phyloP scores from a whole-genome alignment of 345 rosid species.

The Eucalyptus dawsonii region DNA sequence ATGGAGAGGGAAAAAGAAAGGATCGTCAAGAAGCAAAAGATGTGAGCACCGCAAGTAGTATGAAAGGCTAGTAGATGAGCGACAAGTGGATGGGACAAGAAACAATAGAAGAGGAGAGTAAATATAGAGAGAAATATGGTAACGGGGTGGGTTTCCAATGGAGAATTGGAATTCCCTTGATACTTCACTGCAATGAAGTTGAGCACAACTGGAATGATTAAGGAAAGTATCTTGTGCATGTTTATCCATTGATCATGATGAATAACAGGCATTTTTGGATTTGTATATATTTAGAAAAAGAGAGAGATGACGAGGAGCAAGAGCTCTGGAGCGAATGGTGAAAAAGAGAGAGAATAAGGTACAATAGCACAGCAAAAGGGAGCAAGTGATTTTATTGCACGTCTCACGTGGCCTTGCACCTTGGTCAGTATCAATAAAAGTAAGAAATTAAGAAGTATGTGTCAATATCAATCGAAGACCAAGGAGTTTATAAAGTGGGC shows the following conservation, averaged over 20 bases:
- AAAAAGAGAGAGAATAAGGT: not conserved
- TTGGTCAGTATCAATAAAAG: no score
- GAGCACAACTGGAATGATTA: not conserved
- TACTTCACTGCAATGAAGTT: not conserved
- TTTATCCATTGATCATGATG: not conserved
- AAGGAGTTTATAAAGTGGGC: no score
- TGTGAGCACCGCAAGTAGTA: fast-evolving
- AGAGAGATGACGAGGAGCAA: not conserved
- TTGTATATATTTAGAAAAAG: not conserved
- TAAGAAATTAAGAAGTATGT: no score
- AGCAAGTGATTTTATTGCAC: no score
- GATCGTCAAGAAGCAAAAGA: not conserved
- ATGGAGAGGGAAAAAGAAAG: not conserved
- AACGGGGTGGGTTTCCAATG: not conserved
- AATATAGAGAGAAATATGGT: not conserved
- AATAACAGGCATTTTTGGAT: not conserved
- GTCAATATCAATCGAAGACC: no score
- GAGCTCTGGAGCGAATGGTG: not conserved
- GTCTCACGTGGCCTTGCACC: no score
- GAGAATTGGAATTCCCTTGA: not conserved
- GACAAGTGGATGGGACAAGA: not conserved
- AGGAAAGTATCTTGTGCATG: not conserved
- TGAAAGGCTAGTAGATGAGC: not conserved
- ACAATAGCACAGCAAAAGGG: no score
- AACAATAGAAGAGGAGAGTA: not conserved